Evolutionary conservation across 805 yeast genomes (phyloP).

Genomic region (Tetrapisispora fleetii): DNA sequence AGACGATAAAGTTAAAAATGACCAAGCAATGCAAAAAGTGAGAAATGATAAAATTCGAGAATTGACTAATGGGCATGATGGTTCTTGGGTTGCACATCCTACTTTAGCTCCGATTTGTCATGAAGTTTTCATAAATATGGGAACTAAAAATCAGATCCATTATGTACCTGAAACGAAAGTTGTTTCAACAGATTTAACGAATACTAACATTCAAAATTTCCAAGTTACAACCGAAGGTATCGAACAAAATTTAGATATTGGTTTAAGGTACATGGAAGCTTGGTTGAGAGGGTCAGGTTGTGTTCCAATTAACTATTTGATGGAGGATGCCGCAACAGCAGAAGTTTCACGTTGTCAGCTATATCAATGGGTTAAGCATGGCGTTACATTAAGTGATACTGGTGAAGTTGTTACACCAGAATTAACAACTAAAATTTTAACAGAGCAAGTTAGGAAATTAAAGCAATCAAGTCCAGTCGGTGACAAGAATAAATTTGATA

Average conservation of each 20-base stretch:
- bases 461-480: slow-evolving; percentile 34
- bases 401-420: slow-evolving; percentile 51
- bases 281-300: slow-evolving; percentile 81
- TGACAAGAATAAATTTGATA: slow-evolving; percentile 50
- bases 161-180: slow-evolving; percentile 34
- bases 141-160: slow-evolving; percentile 69
- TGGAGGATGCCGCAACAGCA: slow-evolving; percentile 90
- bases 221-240: slow-evolving; percentile 63
- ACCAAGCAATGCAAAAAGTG: slow-evolving; percentile 61
- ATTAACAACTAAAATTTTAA: slow-evolving; percentile 45
- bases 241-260: slow-evolving; percentile 61
- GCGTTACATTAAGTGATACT: slow-evolving; percentile 47
- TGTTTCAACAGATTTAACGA: slow-evolving; percentile 48
- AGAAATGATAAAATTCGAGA: slow-evolving; percentile 68
- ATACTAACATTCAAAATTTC: slow-evolving; percentile 54
- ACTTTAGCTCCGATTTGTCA: slow-evolving; percentile 67
- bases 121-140: slow-evolving; percentile 67
- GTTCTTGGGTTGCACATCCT: slow-evolving; percentile 87
- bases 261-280: slow-evolving; percentile 73
- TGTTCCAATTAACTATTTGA: slow-evolving; percentile 73
- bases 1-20: slow-evolving; percentile 53
- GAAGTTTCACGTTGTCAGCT: slow-evolving; percentile 77
- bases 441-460: slow-evolving; percentile 51
- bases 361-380: slow-evolving; percentile 76
- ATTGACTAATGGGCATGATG: slow-evolving; percentile 72